These are phyloP conservation scores for Alternaria postmessia DNA, from an alignment of 2,329 filamentous ascomycete genomes.

Conservation along the genomic window DNA sequence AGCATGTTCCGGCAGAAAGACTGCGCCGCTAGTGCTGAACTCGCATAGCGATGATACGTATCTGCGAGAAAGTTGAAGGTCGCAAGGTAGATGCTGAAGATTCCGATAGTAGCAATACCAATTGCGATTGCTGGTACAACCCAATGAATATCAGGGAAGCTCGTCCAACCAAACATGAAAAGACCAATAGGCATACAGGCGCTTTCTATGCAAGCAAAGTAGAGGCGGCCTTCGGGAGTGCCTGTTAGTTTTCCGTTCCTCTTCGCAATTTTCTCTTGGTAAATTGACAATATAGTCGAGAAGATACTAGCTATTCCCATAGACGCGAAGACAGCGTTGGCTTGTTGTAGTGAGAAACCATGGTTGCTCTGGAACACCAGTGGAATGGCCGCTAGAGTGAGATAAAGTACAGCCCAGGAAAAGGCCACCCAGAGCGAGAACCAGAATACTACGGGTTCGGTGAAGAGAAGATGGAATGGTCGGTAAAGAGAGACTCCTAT, in stretches of 20 bases:
- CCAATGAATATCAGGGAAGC: conserved; percentile 70
- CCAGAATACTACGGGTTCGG: conserved; percentile 81
- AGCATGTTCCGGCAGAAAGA: conserved; percentile 86
- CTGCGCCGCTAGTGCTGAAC: conserved; percentile 85
- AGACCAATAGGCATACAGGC: conserved; percentile 79
- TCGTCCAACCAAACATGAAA: conserved; percentile 81
- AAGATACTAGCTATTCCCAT: conserved; percentile 73
- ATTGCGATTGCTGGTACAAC: conserved; percentile 75
- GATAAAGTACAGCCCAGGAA: conserved; percentile 86
- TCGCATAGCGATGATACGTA: conserved; percentile 84
- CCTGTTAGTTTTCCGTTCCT: conserved; percentile 51
- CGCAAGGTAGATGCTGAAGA: conserved; percentile 79
- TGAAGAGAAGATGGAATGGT: conserved; percentile 79
- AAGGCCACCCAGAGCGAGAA: conserved; percentile 93
- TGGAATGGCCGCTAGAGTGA: conserved; percentile 82
- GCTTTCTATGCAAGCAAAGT: conserved; percentile 81
- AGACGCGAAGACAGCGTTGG: conserved; percentile 76
- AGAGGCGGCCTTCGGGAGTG: conserved; percentile 78
- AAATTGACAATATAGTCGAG: conserved; percentile 73
- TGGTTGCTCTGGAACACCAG: conserved; percentile 76
- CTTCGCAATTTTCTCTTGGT: conserved; percentile 72
- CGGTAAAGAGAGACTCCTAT: conserved; percentile 77
- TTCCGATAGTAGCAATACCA: conserved; percentile 79
- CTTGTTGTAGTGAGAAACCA: conserved; percentile 71
- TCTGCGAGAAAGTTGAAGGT: conserved; percentile 95